Conservation (phyloP, 495 filamentous ascomycete genomes). For the Sporormia fimetaria region DNA sequence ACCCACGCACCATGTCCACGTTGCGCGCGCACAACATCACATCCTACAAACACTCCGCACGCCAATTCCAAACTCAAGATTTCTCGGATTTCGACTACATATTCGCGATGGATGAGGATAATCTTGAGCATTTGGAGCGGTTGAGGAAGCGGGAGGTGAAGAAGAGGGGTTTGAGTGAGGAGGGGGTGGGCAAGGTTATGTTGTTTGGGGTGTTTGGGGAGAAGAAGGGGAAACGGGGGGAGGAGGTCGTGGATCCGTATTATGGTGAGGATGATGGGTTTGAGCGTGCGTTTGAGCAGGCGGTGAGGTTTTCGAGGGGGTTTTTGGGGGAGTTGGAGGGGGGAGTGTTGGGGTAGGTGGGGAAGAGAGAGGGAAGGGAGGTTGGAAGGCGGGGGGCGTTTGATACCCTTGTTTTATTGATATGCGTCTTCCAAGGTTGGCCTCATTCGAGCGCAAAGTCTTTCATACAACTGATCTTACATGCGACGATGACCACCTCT, state of each 20-base stretch:
- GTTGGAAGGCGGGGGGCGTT: no score
- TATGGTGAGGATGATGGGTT: conserved; percentile 80
- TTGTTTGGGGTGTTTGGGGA: conserved; percentile 75
- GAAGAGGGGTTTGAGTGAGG: conserved; percentile 28
- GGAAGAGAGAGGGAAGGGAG: no score
- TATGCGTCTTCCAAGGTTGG: no score
- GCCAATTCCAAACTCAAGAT: conserved; percentile 59
- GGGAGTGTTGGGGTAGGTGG: conserved; percentile 10
- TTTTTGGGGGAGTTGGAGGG: conserved; percentile 45
- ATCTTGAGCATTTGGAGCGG: conserved; percentile 57
- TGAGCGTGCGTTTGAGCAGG: conserved; percentile 75
- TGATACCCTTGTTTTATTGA: no score
- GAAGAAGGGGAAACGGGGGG: conserved; percentile 43
- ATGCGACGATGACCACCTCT: no score
- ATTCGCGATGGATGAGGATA: conserved; percentile 86
- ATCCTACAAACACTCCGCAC: conserved; percentile 64
- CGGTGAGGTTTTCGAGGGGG: conserved; percentile 62
- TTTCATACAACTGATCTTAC: no score
- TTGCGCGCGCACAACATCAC: conserved; percentile 62
- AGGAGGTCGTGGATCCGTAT: conserved; percentile 83
- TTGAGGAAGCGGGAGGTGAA: conserved; percentile 44
- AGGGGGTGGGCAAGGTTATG: conserved; percentile 47
- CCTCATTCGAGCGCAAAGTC: no score
- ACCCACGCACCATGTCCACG: conserved; percentile 74
- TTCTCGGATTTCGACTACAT: conserved; percentile 85